Percentiles rank a stretch among this genome's conserved stretches.
Conservation (phyloP, 192 early-diverging fungal species). For the Funneliformis geosporum region DNA sequence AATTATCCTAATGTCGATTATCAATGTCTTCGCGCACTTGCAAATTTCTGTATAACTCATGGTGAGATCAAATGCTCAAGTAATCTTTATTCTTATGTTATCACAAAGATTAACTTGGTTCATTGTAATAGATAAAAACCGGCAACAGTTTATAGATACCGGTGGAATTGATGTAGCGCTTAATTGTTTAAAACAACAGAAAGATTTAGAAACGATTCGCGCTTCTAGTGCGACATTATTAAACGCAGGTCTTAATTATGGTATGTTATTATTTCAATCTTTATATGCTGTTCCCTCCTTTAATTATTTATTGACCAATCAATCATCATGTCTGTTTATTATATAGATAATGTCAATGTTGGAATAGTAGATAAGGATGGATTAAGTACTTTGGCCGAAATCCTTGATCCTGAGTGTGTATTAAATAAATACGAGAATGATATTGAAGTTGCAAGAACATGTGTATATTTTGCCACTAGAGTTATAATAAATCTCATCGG, state of each 20-base stretch:
- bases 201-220: conserved; percentile 41
- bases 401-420: conserved; percentile 33
- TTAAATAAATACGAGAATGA: not conserved
- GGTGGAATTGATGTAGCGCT: conserved; percentile 40
- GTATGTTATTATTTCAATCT: conserved; percentile 36
- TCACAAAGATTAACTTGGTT: not conserved
- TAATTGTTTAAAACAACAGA: conserved; percentile 32
- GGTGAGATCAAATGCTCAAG: conserved; percentile 46
- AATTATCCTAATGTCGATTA: conserved; percentile 36
- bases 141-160: conserved; percentile 42
- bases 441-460: conserved; percentile 16
- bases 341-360: not conserved
- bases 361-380: conserved; percentile 30
- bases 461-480: conserved; percentile 23
- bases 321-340: not conserved
- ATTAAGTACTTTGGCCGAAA: conserved; percentile 6
- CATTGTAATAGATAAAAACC: conserved; percentile 46
- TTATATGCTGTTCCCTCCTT: not conserved
- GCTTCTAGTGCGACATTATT: conserved; percentile 51
- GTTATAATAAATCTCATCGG: conserved; percentile 20
- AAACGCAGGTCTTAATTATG: conserved; percentile 52
- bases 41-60: conserved; percentile 57
- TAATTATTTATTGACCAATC: not conserved
- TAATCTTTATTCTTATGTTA: not conserved
- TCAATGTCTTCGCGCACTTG: conserved; percentile 54